Conservation (phyloP, 1,284 basidiomycete genomes). For the Ceratobasidium sp. region DNA sequence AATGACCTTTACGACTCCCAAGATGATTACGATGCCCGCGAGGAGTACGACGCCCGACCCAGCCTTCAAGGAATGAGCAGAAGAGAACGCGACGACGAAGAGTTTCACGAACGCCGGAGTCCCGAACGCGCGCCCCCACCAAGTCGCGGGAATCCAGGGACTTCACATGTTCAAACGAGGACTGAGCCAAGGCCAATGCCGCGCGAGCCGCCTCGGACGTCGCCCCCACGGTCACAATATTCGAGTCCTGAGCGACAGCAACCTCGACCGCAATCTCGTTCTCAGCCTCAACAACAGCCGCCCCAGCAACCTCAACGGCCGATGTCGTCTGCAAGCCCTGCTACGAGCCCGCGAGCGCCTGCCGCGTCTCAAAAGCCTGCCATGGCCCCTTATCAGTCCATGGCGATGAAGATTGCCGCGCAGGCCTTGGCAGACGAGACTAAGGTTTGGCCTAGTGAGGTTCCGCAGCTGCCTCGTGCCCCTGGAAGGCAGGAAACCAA, state of each 20-base stretch:
- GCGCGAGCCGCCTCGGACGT: constrained; percentile 12
- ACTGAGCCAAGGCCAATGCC: constrained; percentile 7
- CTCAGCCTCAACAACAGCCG: constrained; percentile 1
- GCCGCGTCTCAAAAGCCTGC: constrained; percentile 4
- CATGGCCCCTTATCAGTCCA: constrained; percentile 26
- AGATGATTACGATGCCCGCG: constrained; percentile 21
- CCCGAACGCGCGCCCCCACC: constrained; percentile 33
- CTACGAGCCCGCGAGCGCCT: constrained; percentile 26
- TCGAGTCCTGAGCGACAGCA: constrained; percentile 36
- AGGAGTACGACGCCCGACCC: constrained; percentile 6
- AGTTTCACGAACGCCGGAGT: constrained; percentile 16
- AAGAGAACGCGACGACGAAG: constrained; percentile 19
- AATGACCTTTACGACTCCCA: constrained; percentile 15
- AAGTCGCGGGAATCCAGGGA: constrained; percentile 5
- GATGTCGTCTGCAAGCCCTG: constrained; percentile 4
- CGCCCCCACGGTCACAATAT: constrained; percentile 8
- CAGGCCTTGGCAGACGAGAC: constrained; percentile 31
- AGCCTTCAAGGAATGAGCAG: constrained; percentile 27
- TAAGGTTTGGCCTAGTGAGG: constrained; percentile 19
- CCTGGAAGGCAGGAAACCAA: constrained; percentile 14
- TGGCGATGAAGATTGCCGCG: constrained; percentile 40
- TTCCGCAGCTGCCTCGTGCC: constrained; percentile 21
- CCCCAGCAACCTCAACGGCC: constrained; percentile 7
- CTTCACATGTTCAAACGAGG: constrained; percentile 14
- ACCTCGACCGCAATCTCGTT: constrained; percentile 16